phyloP scores from a whole-genome alignment of 345 rosid species.

The Eucalyptus cloeziana region DNA sequence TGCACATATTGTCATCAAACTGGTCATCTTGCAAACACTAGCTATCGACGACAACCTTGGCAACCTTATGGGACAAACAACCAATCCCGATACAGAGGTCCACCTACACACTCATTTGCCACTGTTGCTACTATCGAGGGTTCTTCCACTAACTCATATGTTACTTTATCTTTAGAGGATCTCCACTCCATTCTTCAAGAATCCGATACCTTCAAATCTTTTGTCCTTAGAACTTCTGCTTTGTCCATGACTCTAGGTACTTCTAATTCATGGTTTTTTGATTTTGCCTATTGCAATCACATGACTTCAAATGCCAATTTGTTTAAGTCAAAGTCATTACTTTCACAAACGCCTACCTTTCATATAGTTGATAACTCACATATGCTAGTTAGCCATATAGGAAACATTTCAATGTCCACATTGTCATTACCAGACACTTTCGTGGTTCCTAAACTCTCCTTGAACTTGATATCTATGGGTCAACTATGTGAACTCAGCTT shows the following conservation, averaged over 20 bases:
- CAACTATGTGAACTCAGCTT: background rate
- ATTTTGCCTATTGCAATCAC: background rate
- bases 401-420: background rate
- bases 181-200: accelerated
- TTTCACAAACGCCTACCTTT: background rate
- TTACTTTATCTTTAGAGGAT: background rate
- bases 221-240: background rate
- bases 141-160: background rate
- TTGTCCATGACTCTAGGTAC: accelerated
- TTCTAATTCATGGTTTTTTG: background rate
- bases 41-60: background rate
- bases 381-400: background rate
- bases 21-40: background rate
- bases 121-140: background rate
- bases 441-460: background rate
- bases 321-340: background rate
- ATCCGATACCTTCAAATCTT: background rate
- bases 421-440: background rate
- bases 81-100: accelerated
- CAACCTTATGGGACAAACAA: background rate
- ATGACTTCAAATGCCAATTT: background rate
- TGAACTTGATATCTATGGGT: background rate
- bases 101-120: background rate
- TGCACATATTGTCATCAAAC: accelerated
- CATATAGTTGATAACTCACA: background rate